Evolutionary conservation across 352 stramenopile genomes (phyloP), one percentile per base, ranked within the genome.

Genomic region (Phytophthora podocarpi): DNA sequence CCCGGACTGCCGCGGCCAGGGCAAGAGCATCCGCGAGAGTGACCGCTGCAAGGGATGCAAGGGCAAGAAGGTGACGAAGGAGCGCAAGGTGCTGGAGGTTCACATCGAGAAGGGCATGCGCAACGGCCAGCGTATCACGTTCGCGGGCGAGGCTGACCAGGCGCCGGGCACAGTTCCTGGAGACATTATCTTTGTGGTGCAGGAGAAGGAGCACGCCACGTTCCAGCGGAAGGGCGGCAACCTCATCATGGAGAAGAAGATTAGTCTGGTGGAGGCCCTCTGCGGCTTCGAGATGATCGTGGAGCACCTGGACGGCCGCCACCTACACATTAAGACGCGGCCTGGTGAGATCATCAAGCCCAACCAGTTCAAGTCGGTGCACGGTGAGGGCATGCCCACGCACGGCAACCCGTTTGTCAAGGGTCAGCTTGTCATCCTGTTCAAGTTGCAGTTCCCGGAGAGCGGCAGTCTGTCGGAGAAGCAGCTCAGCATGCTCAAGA

Each of bases 61-160:
- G 68, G 94, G 93, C 47, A 97, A 96, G 70, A 98, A 98, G 75
- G 89, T 98, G 37, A 90, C 89, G 30, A 97, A 97, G 64, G 97
- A 99, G 74, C 94, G 97, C 51, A 99, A 99, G 79, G 92, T 99
- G 42, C 80, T 99, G 36, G 97, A 99, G 72, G 97, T 99, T 52
- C 85, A 98, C 74, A 96, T 99, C 47, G 97, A 99, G 62, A 98
- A 98, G 82, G 98, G 98, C 37, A 99, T 99, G 95, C 91, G 88
- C 46, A 89, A 99, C 75, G 91, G 96, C 41, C 87, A 99, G 70
- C 98, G 98, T 70, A 98, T 99, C 72, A 96, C 91, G 27, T 99
- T 99, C 72, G 71, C 84, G 21, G 96, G 95, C 26, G 98, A 99
- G 71, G 95, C 92, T 15, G 97, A 99, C 70, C 97, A 99, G 63